phyloP scores from a whole-genome alignment of 2,329 filamentous ascomycete species.

The Xylaria sp. region DNA sequence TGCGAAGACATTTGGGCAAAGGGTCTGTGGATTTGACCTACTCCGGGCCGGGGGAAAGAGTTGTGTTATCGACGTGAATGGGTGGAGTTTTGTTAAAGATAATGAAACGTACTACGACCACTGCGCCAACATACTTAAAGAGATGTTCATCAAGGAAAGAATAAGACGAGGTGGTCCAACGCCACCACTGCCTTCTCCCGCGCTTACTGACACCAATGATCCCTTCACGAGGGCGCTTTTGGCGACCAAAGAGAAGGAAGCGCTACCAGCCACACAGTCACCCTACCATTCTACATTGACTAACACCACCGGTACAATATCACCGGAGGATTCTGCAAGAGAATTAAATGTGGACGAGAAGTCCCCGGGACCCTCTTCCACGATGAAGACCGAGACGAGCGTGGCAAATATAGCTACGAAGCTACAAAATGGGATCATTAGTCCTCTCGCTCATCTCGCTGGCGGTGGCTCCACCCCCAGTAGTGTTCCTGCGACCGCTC shows the following conservation, averaged over 20 bases:
- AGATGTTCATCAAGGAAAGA: conserved; percentile 88
- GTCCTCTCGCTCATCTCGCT: conserved; percentile 47
- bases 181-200: conserved; percentile 63
- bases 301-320: conserved; percentile 26
- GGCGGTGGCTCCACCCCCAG: conserved; percentile 49
- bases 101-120: conserved; percentile 99
- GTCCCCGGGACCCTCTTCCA: conserved; percentile 27
- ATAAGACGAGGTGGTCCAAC: conserved; percentile 70
- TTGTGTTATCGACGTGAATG: conserved; percentile 98
- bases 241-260: conserved; percentile 56
- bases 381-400: conserved; percentile 44
- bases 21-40: conserved; percentile 95
- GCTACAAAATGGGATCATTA: conserved; percentile 52
- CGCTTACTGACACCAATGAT: conserved; percentile 55
- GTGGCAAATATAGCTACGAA: conserved; percentile 47
- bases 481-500: conserved; percentile 53
- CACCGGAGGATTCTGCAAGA: conserved; percentile 38
- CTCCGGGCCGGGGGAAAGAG: conserved; percentile 88
- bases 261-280: conserved; percentile 40
- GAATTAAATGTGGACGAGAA: conserved; percentile 43
- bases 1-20: conserved; percentile 89
- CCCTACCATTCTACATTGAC: conserved; percentile 40
- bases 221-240: conserved; percentile 47
- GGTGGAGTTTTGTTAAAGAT: conserved; percentile 99
- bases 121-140: conserved; percentile 84